Base-by-base conservation (phyloP, 148 eudicot genomes). In the Gaultheria prostrata region DNA sequence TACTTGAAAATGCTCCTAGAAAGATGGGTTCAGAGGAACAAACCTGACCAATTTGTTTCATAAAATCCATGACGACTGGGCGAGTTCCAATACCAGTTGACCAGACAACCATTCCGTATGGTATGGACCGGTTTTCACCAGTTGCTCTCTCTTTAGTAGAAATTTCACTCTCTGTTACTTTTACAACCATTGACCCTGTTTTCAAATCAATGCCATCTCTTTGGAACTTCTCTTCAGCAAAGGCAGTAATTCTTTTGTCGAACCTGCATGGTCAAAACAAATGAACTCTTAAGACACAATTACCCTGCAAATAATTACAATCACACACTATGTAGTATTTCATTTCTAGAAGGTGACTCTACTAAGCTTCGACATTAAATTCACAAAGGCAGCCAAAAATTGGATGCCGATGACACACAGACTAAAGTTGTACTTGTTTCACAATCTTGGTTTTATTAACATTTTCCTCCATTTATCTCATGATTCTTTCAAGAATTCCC, bases 91-190 rank as follows among this genome's bases (percentile, higher is more conserved):
- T 84, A 45, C 86, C 86, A 30, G 86, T 84, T 4, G 86, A 71
- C 86, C 86, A 84, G 74, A 84, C 86, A 28, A 80, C 79, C 86
- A 84, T 84, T 48, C 86, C 86, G 73, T 84, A 84, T 57, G 86
- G 86, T 28, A 84, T 79, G n/a, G 86, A 71, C 61, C 9, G 43
- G 59, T 43, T 80, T 80, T 84, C 79, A 26, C 77, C 83, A 14
- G 56, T 80, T 72, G 73, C 82, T 72, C 78, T 84, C 72, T 79
- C 86, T 80, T 84, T 84, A n/a, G 86, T 84, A 30, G 39, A 56
- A 35, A 84, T 79, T 72, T 79, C 86, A 65, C 61, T 57, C 48
- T 84, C 86, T 20, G 86, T 72, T 20, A 84, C 86, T 73, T 84
- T 84, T 18, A 59, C 72, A 72, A 84, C 86, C 83, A 84, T 84